Conservation (phyloP, 78 protist species). For the Dictyostelium intermedium region DNA sequence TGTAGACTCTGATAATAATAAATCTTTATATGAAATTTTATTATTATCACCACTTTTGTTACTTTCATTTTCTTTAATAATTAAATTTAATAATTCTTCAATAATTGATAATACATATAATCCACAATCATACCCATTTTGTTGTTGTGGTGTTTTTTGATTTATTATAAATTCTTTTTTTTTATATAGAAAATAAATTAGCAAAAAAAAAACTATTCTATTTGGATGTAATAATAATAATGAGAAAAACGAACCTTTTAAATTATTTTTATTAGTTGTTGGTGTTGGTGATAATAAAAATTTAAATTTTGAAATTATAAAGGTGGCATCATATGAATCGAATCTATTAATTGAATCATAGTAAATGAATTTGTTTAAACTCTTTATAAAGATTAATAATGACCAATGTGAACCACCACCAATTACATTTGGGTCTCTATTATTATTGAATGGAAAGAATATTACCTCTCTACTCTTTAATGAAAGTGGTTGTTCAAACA, state of each 20-base stretch:
- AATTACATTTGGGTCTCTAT: conserved; percentile 16
- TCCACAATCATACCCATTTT: conserved; percentile 65
- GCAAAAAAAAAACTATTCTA: background rate
- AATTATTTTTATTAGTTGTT: background rate
- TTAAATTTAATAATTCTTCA: conserved; percentile 1
- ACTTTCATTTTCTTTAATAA: background rate
- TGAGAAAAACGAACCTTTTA: background rate
- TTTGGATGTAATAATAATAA: background rate
- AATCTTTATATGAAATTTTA: background rate
- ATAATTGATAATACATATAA: conserved; percentile 19
- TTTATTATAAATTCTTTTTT: background rate
- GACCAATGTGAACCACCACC: conserved; percentile 79
- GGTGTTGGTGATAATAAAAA: background rate
- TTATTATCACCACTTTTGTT: background rate
- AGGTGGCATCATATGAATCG: background rate
- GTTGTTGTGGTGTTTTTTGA: conserved; percentile 47
- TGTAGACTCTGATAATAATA: background rate
- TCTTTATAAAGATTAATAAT: conserved; percentile 20
- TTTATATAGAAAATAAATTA: background rate
- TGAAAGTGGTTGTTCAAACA: conserved; percentile 18
- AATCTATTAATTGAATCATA: conserved; percentile 44
- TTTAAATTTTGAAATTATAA: background rate
- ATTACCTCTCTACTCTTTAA: background rate
- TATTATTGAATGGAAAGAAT: conserved; percentile 46
- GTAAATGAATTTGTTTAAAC: background rate